Evolutionary conservation across 164 flowering plant species (phyloP), one percentile per base, ranked within the genome.

Genomic region (Liriodendron chinense): DNA sequence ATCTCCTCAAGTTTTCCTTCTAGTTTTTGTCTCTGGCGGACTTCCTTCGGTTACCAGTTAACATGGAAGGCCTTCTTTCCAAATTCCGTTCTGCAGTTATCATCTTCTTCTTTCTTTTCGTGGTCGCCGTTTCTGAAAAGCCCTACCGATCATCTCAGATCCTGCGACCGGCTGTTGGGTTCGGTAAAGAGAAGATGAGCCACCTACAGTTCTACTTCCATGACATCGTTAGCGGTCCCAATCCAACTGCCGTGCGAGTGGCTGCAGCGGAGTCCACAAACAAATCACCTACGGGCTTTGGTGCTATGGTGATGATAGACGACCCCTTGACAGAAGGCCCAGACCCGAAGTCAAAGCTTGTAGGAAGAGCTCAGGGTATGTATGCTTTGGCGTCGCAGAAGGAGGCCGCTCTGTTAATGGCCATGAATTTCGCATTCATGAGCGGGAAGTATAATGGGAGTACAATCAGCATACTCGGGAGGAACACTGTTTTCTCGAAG

Each of bases 291-390:
- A 12, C 81, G 0, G 57, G 74, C 53, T 84, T 80, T 16, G 87
- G 87, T 0, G 65, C 83, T 13, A 47, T 78, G 43, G 67, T 6
- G 9, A 65, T 85, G 22, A 75, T 81, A 67, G 87, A 85, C 70
- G 75, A 83, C 74, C 82, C 82, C 0, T 78, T 84, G 7, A 84
- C 85, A 0, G 80, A 43, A 20, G 69, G 72, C 0, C 83, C 81
- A 2, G 66, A 78, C 28, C 67, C 26, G 8, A 78, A 74, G 10
- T 86, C 88, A 1, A 77, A 74, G 1, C 20, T 78, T 18, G 0
- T 86, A 1, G 88, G 84, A 1, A 77, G 85, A 1, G 84, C 86
- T 3, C 86, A 84, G 63, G 88, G 85, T 26, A 68, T 83, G 1
- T 83, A 80, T 47, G 82, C 79, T 2, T 65, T 75, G 79, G 53